These are phyloP conservation scores for Claviceps monticola DNA, from an alignment of 2,329 filamentous ascomycete species.

Conservation along the genomic window DNA sequence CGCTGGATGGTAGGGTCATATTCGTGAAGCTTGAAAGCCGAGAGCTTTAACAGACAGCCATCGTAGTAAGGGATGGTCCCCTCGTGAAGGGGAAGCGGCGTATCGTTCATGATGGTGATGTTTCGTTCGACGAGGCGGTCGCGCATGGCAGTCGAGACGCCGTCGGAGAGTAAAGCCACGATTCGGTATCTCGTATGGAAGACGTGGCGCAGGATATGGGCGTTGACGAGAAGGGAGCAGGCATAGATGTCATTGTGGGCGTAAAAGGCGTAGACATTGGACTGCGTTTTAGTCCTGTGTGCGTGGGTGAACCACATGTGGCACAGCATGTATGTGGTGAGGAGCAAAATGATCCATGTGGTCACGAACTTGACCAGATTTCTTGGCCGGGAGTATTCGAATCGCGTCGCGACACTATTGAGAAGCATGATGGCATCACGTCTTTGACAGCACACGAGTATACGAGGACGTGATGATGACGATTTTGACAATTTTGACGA, in stretches of 20 bases:
- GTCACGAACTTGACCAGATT: background rate
- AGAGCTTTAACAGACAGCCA: conserved; percentile 9
- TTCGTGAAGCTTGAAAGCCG: conserved; percentile 9
- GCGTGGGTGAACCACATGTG: background rate
- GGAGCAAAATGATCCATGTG: background rate
- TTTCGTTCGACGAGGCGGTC: background rate
- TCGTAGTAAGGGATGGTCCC: conserved; percentile 4
- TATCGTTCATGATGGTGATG: conserved; percentile 4
- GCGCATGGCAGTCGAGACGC: conserved; percentile 6
- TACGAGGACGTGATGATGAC: no score
- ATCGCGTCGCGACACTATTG: background rate
- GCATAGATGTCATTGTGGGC: conserved; percentile 9
- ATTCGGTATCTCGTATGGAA: conserved; percentile 6
- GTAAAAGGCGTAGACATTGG: conserved; percentile 11
- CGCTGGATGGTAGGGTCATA: conserved; percentile 5
- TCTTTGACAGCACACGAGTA: no score
- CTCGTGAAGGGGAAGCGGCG: conserved; percentile 6
- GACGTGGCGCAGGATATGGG: conserved; percentile 5
- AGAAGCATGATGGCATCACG: background rate
- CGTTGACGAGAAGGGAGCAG: conserved; percentile 9
- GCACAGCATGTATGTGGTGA: background rate
- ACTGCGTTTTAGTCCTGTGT: background rate
- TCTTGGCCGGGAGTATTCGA: background rate
- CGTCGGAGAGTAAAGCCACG: conserved; percentile 6
- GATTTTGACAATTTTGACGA: no score